Evolutionary conservation across 2,329 filamentous ascomycete genomes (phyloP), one percentile per base, ranked within the genome.

Genomic region (Hypoxylon sp.): DNA sequence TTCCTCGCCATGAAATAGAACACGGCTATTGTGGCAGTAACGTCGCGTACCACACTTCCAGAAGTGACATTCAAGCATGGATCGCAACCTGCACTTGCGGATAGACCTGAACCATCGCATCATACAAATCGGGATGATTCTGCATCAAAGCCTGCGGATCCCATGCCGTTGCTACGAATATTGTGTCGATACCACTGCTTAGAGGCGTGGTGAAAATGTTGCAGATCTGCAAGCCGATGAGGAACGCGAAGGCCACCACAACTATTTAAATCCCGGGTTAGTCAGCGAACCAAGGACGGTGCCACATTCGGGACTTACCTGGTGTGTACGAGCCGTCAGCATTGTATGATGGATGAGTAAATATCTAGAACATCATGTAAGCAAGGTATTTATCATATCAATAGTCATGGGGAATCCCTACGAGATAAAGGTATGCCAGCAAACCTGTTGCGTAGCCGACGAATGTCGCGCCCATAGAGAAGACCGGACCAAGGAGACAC

Each of bases 151-250:
- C 92, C 76, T 92, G 86, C 0, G 89, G 89, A 53, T 91, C 88
- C 86, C 89, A 91, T 0, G 88, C 88, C 50, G 86, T 83, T 0
- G 93, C 94, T 0, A 97, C 93, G 74, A 98, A 98, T 68, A 97
- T 92, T 0, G 94, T 97, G 73, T 97, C 92, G 70, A 97, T 89
- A n/a, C 95, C 95, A 74, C 91, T 94, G 70, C 91, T 91, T 63
- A 98, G 84, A 0, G 95, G 95, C 0, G 93, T 95, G 35, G 95
- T 92, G 81, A 98, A 97, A 71, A 97, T 88, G 79, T 97, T 92
- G 78, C 91, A 92, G 67, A 98, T 92, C 79, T 98, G 95, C 71
- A 97, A 82, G 5, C 95, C 95, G 71, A 98, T 94, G 58, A 98
- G 82, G 82, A 98, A 97, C 0, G 94, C 84, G 53, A 78, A 76